phyloP scores from a whole-genome alignment of 345 rosid species.

The Erysimum cheiranthoides region DNA sequence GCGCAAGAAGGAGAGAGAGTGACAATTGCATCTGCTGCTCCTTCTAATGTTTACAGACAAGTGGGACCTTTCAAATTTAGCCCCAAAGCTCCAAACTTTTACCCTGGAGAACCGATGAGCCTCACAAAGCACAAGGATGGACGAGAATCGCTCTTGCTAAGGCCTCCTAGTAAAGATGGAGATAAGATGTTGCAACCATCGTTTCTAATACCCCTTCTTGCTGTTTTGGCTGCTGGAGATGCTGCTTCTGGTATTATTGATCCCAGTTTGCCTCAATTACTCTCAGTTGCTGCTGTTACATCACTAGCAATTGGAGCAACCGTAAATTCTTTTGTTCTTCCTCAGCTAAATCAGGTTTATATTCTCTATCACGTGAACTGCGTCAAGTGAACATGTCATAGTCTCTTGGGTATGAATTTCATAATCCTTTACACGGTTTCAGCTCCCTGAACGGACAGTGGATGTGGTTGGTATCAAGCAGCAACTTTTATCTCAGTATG shows the following conservation, averaged over 20 bases:
- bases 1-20: slow-evolving; percentile 98
- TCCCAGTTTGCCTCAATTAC: slow-evolving; percentile 87
- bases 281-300: slow-evolving; percentile 74
- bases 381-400: not conserved
- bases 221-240: slow-evolving; percentile 85
- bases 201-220: slow-evolving; percentile 69
- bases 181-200: slow-evolving; percentile 66
- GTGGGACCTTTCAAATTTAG: slow-evolving; percentile 82
- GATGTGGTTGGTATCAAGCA: slow-evolving; percentile 74
- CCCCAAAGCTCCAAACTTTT: slow-evolving; percentile 75
- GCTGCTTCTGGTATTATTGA: slow-evolving; percentile 85
- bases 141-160: slow-evolving; percentile 63
- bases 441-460: slow-evolving; percentile 85
- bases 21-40: slow-evolving; percentile 88
- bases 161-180: slow-evolving; percentile 80
- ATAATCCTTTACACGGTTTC: slow-evolving; percentile 42
- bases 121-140: slow-evolving; percentile 88
- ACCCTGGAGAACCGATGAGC: slow-evolving; percentile 91
- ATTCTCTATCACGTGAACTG: not conserved
- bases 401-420: slow-evolving; percentile 17
- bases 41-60: slow-evolving; percentile 70
- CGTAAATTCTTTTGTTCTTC: slow-evolving; percentile 63
- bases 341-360: slow-evolving; percentile 70
- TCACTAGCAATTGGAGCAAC: slow-evolving; percentile 80
- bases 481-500: slow-evolving; percentile 87